Base-by-base conservation (phyloP, 1,284 basidiomycete species). In the Trametes sp. region DNA sequence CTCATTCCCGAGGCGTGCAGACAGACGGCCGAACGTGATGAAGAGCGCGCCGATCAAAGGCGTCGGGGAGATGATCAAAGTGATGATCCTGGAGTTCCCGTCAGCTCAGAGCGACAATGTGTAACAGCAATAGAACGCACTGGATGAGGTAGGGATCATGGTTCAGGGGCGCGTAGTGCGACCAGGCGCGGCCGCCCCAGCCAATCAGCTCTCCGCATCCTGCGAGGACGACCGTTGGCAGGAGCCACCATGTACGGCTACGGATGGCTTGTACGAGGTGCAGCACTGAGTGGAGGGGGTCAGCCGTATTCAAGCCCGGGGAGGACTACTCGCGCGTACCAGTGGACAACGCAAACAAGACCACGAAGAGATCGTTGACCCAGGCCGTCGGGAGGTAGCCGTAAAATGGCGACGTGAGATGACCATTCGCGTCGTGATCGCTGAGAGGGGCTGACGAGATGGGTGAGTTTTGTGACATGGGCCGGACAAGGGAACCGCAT, bases 31-130 rank as follows among this genome's bases (percentile, higher is more conserved):
- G 11, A 84, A 75, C 11, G 82, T 77, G 55, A 84, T 75, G 65
- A 84, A 84, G 61, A 80, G 78, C 0, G 80, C 81, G 1, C 82
- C 82, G 3, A 82, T 73, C 8, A 84, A 69, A 6, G 82, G 82
- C 0, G 82, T 83, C 8, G 83, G 82, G 8, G 78, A 76, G 28
- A 84, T 70, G 53, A 81, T 77, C 2, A 79, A 79, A 1, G 71
- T 69, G 1, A 75, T 69, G 19, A 80, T 78, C 62, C 81, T 81
- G 54, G n/a, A 16, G 11, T n/a, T n/a, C n/a, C n/a, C n/a, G 41
- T 10, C 14, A 2, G 7, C 75, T 76, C 24, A 4, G 3, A 33
- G 5, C 6, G 31, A 6, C 13, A 21, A n/a, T n/a, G n/a, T 11
- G 11, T n/a, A 54, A 29, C 2, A 11, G 31, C n/a, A 9, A 16